A percentile compares a stretch with the other conserved stretches of the same genome.
Evolutionary conservation across 805 yeast species (phyloP).

Genomic region (Kockiozyma suomiensis): DNA sequence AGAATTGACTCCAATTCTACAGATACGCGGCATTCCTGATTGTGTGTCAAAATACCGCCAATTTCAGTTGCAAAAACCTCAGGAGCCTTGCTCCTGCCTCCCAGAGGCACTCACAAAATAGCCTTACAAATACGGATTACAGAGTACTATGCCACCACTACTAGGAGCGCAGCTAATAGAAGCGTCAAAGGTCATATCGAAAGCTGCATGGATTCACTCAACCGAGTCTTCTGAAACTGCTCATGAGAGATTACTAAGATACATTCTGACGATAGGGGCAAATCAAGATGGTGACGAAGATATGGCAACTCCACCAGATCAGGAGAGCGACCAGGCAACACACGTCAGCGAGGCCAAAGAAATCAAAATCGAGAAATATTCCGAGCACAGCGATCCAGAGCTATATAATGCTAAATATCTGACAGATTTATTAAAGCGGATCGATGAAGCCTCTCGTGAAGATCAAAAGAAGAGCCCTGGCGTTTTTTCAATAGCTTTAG

Average conservation of each 20-base stretch:
- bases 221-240: conserved; percentile 2
- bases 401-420: conserved; percentile 8
- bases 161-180: conserved; percentile 1
- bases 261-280: not conserved
- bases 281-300: not conserved
- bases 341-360: not conserved
- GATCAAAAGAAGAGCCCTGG: conserved; percentile 30
- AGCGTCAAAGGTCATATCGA: conserved; percentile 6
- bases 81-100: no score
- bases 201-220: conserved; percentile 9
- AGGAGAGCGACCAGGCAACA: not conserved
- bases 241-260: not conserved
- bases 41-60: no score
- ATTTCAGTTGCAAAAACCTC: no score
- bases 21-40: no score
- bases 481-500: conserved; percentile 64
- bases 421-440: conserved; percentile 3
- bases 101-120: no score
- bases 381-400: conserved; percentile 6
- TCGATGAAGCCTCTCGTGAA: conserved; percentile 25
- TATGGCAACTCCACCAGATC: not conserved
- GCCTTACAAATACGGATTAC: not conserved
- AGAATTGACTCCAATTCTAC: no score
- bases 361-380: not conserved
- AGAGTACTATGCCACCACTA: conserved; percentile 1